A percentile compares a stretch with the other conserved stretches of the same genome.
These are phyloP conservation scores for Podaxis rugospora DNA, from an alignment of 768 basidiomycete species.

Conservation along the genomic window DNA sequence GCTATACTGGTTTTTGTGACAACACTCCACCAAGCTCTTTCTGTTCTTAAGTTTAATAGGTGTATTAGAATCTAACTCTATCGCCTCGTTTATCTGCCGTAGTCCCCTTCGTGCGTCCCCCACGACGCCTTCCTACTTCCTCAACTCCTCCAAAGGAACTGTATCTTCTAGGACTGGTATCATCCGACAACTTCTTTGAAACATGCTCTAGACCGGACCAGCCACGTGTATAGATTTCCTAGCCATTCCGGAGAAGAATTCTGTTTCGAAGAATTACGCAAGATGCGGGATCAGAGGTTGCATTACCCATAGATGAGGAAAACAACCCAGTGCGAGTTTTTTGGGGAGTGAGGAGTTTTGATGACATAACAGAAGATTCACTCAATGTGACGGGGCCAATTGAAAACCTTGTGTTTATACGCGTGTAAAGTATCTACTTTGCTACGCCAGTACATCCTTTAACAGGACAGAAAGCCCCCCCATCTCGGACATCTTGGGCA, in stretches of 20 bases:
- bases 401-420: too few species aligned
- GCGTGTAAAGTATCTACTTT: too few species aligned
- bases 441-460: too few species aligned
- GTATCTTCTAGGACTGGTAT: slow-evolving; percentile 85
- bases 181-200: slow-evolving; percentile 92
- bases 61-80: slow-evolving; percentile 79
- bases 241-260: slow-evolving; percentile 98
- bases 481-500: too few species aligned
- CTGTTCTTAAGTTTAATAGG: slow-evolving; percentile 54
- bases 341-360: too few species aligned
- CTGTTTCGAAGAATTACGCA: slow-evolving; percentile 83
- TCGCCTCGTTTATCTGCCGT: slow-evolving; percentile 92
- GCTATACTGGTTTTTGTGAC: slow-evolving; percentile 21
- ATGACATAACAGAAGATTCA: too few species aligned
- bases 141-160: slow-evolving; percentile 66
- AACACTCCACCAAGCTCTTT: background rate
- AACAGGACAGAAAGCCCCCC: too few species aligned
- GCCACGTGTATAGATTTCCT: slow-evolving; percentile 87
- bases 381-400: too few species aligned
- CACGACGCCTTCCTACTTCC: slow-evolving; percentile 57
- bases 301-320: too few species aligned
- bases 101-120: slow-evolving; percentile 83
- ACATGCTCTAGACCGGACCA: slow-evolving; percentile 79
- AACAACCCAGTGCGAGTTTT: too few species aligned
- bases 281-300: slow-evolving; percentile 57